Evolutionary conservation across 108 stramenopile species (phyloP).

Genomic region (Cyclostephanos tholiformis): DNA sequence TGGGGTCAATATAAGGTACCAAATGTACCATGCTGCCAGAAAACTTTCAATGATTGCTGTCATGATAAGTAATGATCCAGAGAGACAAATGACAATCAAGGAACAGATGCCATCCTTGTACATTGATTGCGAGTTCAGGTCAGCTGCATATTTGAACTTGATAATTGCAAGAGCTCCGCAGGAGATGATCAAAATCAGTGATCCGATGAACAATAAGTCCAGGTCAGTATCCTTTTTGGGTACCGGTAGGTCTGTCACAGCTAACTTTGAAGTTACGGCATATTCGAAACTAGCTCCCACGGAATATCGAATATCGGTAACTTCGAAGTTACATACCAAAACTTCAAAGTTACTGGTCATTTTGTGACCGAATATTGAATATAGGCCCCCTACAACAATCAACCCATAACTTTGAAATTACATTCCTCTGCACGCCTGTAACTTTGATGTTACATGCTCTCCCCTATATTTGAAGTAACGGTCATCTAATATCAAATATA

Average conservation of each 20-base stretch:
- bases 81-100: constrained; percentile 70
- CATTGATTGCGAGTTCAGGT: constrained; percentile 58
- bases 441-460: too few relatives aligned
- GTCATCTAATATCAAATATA: too few relatives aligned
- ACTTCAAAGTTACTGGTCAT: too few relatives aligned
- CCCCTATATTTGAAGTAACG: too few relatives aligned
- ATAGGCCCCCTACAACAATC: too few relatives aligned
- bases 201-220: constrained; percentile 43
- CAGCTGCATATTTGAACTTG: constrained; percentile 69
- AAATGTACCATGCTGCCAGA: constrained; percentile 62
- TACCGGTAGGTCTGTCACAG: constrained; percentile 60
- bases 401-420: too few relatives aligned
- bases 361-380: too few relatives aligned
- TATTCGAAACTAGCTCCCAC: too few relatives aligned
- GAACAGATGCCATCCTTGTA: constrained; percentile 83
- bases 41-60: constrained; percentile 58
- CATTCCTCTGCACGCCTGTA: too few relatives aligned
- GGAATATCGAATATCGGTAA: too few relatives aligned
- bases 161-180: constrained; percentile 67
- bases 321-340: too few relatives aligned
- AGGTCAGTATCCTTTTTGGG: constrained; percentile 37
- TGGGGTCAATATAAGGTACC: constrained; percentile 79
- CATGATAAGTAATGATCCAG: constrained; percentile 65
- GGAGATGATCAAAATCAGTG: constrained; percentile 54
- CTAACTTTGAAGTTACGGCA: too few relatives aligned